These are phyloP conservation scores for Claviceps sp. DNA, from an alignment of 2,329 filamentous ascomycete species.

Conservation along the genomic window DNA sequence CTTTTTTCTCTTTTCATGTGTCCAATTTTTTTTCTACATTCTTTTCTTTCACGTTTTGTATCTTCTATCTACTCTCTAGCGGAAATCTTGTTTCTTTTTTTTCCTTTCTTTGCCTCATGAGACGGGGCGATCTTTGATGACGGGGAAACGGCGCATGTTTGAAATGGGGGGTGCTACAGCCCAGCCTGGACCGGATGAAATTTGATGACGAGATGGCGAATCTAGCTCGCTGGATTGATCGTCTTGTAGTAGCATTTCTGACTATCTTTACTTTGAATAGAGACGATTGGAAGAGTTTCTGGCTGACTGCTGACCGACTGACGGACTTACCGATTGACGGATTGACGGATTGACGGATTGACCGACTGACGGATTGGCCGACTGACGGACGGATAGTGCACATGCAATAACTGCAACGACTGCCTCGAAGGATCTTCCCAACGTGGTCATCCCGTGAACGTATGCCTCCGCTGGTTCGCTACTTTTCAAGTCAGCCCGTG, in stretches of 20 bases:
- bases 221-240: neutral
- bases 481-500: too few relatives aligned
- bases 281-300: neutral
- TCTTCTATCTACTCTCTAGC: neutral
- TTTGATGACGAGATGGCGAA: slow-evolving; percentile 1
- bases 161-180: neutral
- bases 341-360: too few relatives aligned
- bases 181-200: neutral
- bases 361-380: too few relatives aligned
- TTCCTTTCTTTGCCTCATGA: too few relatives aligned
- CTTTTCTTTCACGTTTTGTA: neutral
- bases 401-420: too few relatives aligned
- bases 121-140: slow-evolving; percentile 1
- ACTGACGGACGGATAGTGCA: too few relatives aligned
- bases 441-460: too few relatives aligned
- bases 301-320: too few relatives aligned
- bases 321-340: too few relatives aligned
- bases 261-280: slow-evolving; percentile 1
- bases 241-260: neutral
- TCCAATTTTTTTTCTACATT: neutral
- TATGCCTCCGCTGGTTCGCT: too few relatives aligned
- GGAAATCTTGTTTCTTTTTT: neutral
- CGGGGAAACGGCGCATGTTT: slow-evolving; percentile 3
- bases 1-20: neutral
- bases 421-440: too few relatives aligned